phyloP scores from a whole-genome alignment of 73 alveolate species.

The Paramecium tetraurelia region DNA sequence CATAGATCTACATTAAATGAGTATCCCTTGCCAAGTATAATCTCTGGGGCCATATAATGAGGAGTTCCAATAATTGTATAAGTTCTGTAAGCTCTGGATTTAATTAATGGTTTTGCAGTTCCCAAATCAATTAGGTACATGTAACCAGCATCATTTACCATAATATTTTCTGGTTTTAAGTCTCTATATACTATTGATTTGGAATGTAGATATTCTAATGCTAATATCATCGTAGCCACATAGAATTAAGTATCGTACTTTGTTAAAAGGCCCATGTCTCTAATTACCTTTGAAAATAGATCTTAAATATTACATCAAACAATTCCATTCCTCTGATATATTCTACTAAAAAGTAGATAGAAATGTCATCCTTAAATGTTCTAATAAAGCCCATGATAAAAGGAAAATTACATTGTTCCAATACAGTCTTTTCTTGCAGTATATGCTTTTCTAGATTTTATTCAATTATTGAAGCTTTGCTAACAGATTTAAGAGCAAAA shows the following conservation, averaged over 20 bases:
- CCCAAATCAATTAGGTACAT: constrained; percentile 83
- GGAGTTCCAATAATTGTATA: constrained; percentile 70
- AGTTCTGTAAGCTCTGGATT: constrained; percentile 44
- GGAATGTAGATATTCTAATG: constrained; percentile 74
- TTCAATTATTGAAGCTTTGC: constrained; percentile 44
- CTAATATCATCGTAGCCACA: constrained; percentile 26
- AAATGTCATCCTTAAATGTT: constrained; percentile 65
- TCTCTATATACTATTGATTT: constrained; percentile 71
- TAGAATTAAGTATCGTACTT: constrained; percentile 62
- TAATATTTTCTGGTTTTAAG: constrained; percentile 80
- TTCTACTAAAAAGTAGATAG: constrained; percentile 62
- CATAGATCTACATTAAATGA: constrained; percentile 63
- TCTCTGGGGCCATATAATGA: constrained; percentile 76
- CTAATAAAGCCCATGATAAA: constrained; percentile 62
- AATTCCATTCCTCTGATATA: constrained; percentile 68
- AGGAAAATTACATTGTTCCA: constrained; percentile 63
- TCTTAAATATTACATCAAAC: constrained; percentile 54
- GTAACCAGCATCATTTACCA: constrained; percentile 82
- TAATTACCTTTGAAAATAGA: not conserved
- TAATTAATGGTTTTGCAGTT: constrained; percentile 67
- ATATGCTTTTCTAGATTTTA: constrained; percentile 50
- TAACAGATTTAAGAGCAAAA: constrained; percentile 65
- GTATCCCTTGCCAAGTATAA: constrained; percentile 68
- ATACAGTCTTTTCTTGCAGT: constrained; percentile 54
- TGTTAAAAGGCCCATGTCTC: constrained; percentile 62